Percentiles rank a stretch among this genome's conserved stretches.
These are phyloP conservation scores for Lactifluus pinguis DNA, from an alignment of 768 basidiomycete species.

Conservation along the genomic window DNA sequence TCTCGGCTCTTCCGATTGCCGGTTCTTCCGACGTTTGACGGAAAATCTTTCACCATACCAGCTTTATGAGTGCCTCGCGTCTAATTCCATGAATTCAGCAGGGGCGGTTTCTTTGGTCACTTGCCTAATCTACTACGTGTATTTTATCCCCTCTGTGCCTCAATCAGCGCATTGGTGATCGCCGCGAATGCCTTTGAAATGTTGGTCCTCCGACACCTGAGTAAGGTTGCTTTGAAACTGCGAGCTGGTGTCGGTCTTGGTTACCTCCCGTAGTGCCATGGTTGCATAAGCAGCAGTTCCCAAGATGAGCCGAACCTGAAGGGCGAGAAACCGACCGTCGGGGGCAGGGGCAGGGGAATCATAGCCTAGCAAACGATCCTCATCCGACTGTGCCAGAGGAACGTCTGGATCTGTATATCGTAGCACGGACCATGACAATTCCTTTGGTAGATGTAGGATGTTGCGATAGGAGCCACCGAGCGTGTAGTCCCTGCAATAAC, in stretches of 20 bases:
- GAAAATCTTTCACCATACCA: no score
- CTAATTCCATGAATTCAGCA: background rate
- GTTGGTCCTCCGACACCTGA: conserved; percentile 71
- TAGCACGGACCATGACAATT: conserved; percentile 73
- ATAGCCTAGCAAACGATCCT: conserved; percentile 81
- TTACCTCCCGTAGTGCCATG: conserved; percentile 93
- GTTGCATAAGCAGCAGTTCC: conserved; percentile 94
- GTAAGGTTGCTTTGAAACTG: conserved; percentile 82
- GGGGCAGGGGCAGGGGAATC: conserved; percentile 57
- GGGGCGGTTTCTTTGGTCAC: background rate
- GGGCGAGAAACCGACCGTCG: conserved; percentile 77
- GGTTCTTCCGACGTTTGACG: background rate
- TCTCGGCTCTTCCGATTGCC: background rate
- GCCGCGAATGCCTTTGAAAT: conserved; percentile 47
- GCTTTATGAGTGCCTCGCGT: background rate
- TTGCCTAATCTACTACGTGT: background rate
- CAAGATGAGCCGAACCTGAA: conserved; percentile 79
- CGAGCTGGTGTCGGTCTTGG: conserved; percentile 91
- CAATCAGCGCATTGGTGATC: conserved; percentile 14
- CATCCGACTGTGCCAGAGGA: conserved; percentile 87
- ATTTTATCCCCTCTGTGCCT: background rate
- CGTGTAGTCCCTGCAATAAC: conserved; percentile 67
- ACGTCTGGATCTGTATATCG: conserved; percentile 92
- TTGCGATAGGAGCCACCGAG: conserved; percentile 90
- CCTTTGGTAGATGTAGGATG: conserved; percentile 77